These are phyloP conservation scores for Protea cynaroides DNA, from an alignment of 164 flowering plant species.

Conservation along the genomic window DNA sequence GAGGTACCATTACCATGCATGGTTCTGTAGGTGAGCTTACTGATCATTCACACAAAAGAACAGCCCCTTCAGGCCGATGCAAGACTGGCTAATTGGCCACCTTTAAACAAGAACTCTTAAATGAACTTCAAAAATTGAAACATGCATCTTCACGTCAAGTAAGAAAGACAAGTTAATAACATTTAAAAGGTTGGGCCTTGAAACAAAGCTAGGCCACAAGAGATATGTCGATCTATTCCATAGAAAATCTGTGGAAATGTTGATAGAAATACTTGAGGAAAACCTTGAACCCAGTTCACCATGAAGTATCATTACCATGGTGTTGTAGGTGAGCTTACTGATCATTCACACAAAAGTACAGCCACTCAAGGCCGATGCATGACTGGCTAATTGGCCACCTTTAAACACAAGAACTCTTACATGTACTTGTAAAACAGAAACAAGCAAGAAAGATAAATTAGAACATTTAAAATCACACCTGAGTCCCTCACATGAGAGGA, in stretches of 20 bases:
- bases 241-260: constrained; percentile 3
- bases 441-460: background rate
- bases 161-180: background rate
- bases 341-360: constrained; percentile 35
- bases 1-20: constrained; percentile 2
- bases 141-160: too few species aligned
- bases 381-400: constrained; percentile 48
- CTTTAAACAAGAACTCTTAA: background rate
- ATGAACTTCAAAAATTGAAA: background rate
- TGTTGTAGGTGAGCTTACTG: constrained; percentile 41
- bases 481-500: too few species aligned
- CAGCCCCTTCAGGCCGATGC: constrained; percentile 8
- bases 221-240: too few species aligned
- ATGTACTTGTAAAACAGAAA: background rate
- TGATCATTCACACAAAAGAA: constrained; percentile 39
- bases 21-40: constrained; percentile 36
- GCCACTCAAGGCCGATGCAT: constrained; percentile 13
- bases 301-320: background rate
- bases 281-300: constrained; percentile 15
- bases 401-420: background rate
- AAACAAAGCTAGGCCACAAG: background rate
- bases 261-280: constrained; percentile 8
- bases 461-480: background rate
- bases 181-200: background rate
- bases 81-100: constrained; percentile 49